Evolutionary conservation across 148 eudicot species (phyloP).

Genomic region (Limonium bicolor): DNA sequence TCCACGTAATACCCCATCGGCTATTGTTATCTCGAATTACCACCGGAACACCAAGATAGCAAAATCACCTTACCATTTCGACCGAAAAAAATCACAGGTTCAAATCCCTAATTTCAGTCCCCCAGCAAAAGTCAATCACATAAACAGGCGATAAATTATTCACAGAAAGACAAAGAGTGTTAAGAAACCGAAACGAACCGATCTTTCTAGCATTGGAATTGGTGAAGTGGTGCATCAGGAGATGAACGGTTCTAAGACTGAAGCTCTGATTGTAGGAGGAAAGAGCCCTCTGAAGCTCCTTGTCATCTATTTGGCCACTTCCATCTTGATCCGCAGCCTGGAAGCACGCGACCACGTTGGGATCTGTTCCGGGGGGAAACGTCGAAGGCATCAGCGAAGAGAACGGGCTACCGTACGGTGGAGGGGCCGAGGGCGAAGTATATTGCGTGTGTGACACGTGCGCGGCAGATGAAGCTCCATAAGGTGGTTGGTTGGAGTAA

Average conservation of each 20-base stretch:
- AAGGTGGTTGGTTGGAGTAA: neutral
- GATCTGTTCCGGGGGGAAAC: constrained; percentile 89
- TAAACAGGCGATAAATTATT: neutral
- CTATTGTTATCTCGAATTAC: too few relatives aligned
- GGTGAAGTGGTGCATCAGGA: constrained; percentile 11
- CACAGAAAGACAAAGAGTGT: neutral
- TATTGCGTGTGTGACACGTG: neutral
- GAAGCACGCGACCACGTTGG: constrained; percentile 48
- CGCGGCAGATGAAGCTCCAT: constrained; percentile 2
- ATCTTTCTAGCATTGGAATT: constrained; percentile 40
- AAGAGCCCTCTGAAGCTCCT: constrained; percentile 43
- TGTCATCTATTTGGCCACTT: constrained; percentile 77
- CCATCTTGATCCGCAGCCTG: constrained; percentile 68
- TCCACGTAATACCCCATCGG: too few relatives aligned
- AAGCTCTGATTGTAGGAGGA: neutral
- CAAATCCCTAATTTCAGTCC: neutral
- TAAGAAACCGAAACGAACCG: constrained; percentile 23
- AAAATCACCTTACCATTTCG: too few relatives aligned
- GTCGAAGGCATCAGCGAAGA: constrained; percentile 25
- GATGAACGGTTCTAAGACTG: constrained; percentile 3
- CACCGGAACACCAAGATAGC: too few relatives aligned
- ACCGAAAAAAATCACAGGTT: too few relatives aligned
- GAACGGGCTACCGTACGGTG: constrained; percentile 19
- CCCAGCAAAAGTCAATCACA: neutral
- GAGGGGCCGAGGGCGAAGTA: neutral